A percentile compares a stretch with the other conserved stretches of the same genome.
Evolutionary conservation across 768 basidiomycete species (phyloP).

Genomic region (Russula foetens): DNA sequence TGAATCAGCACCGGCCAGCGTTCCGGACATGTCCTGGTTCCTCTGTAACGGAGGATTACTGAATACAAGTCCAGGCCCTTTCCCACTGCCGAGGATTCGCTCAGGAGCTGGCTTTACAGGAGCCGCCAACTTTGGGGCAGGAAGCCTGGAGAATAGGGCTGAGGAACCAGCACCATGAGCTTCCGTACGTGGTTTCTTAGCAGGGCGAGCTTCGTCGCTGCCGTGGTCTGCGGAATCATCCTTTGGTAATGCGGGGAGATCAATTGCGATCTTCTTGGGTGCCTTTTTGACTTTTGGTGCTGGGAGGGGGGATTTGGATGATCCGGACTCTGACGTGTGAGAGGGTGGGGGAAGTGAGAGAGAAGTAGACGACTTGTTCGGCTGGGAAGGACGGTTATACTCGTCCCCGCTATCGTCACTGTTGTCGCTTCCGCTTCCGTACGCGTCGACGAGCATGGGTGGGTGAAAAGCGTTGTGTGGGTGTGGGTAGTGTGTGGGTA

Average conservation of each 20-base stretch:
- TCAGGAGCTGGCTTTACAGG: constrained; percentile 37
- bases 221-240: constrained; percentile 33
- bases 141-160: constrained; percentile 63
- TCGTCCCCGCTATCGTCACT: constrained; percentile 46
- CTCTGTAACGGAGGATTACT: constrained; percentile 24
- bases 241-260: constrained; percentile 41
- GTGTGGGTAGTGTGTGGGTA: background rate
- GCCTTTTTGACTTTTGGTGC: constrained; percentile 39
- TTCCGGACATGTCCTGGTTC: background rate
- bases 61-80: constrained; percentile 56
- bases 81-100: constrained; percentile 57
- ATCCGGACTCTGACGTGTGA: constrained; percentile 18
- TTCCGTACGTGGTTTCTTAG: constrained; percentile 50
- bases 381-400: constrained; percentile 23
- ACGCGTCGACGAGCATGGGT: constrained; percentile 66
- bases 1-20: background rate
- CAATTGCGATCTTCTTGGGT: constrained; percentile 57
- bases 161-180: constrained; percentile 50
- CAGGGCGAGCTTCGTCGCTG: constrained; percentile 35
- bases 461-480: background rate
- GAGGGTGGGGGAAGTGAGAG: constrained; percentile 32
- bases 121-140: constrained; percentile 55
- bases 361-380: constrained; percentile 26
- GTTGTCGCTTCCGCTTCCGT: constrained; percentile 65
- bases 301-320: constrained; percentile 26